Evolutionary conservation across 768 basidiomycete species (phyloP), one percentile per base, ranked within the genome.

Genomic region (Mycena galericulata): DNA sequence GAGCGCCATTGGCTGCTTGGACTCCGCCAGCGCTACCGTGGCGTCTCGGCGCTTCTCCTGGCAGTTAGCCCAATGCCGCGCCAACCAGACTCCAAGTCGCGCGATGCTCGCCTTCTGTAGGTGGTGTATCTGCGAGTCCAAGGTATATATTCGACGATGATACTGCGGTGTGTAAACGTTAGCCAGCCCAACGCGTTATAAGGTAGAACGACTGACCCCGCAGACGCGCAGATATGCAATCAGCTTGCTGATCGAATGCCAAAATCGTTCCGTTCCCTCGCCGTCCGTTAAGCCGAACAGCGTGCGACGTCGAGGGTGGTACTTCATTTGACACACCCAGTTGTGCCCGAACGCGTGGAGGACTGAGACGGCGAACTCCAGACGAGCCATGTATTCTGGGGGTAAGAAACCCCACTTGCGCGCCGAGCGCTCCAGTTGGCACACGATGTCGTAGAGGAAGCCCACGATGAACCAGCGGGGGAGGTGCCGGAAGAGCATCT

Each of bases 51-150:
- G 32, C 59, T 26, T 61, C 30, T 18, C 30, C 0, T 75, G 60
- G 0, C 73, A 73, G 9, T 58, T 54, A 0, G 41, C 43, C 8
- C 73, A 68, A 0, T 74, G 65, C 0, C 74, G 67, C 0, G 62
- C 69, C 6, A 81, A 68, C 80, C 80, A 84, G 3, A 72, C 70
- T 0, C 81, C 80, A 2, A 82, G 74, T 18, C 79, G 75, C 15
- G 72, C 65, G 5, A 71, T 65, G 5, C 75, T 61, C 3, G 79
- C 75, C 0, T 29, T 11, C 0, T 75, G 76, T 17, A 82, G 75
- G 2, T 69, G 69, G 0, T 62, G 45, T 0, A 76, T 73, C 27
- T 81, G 80, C 1, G 55, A 9, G 70, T 65, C 18, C 71, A 67
- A 80, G 74, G 43, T 72, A 53, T 60, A 56, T 6, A 34, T 22